These are phyloP conservation scores for Trifolium repens DNA, from an alignment of 306 rosid species.

Conservation along the genomic window DNA sequence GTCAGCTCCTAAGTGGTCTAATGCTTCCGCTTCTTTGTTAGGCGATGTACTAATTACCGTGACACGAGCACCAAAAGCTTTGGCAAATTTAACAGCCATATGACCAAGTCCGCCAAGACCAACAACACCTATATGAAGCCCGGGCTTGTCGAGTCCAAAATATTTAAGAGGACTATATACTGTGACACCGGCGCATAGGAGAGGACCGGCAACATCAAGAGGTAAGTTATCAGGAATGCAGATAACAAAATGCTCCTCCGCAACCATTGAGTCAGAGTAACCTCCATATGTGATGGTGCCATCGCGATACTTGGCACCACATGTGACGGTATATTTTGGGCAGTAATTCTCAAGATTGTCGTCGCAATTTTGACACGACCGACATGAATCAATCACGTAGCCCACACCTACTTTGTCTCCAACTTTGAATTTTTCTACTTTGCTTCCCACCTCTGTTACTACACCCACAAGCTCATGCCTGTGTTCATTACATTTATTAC, in stretches of 20 bases:
- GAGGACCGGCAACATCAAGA: conserved; percentile 62
- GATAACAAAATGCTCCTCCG: conserved; percentile 50
- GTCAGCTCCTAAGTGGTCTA: conserved; percentile 54
- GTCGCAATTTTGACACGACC: conserved; percentile 49
- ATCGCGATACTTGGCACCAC: conserved; percentile 37
- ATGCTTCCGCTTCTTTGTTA: conserved; percentile 54
- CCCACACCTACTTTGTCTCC: conserved; percentile 72
- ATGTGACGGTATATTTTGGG: conserved; percentile 42
- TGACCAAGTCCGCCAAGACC: conserved; percentile 70
- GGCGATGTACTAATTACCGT: conserved; percentile 64
- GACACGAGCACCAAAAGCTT: conserved; percentile 58
- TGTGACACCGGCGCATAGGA: conserved; percentile 66
- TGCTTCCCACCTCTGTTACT: conserved; percentile 45
- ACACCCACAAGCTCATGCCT: conserved; percentile 56
- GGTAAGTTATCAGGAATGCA: conserved; percentile 51
- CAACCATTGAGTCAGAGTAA: conserved; percentile 57
- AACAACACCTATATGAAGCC: conserved; percentile 54
- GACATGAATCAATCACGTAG: conserved; percentile 52
- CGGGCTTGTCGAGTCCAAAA: conserved; percentile 53
- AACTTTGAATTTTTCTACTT: conserved; percentile 52
- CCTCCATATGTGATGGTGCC: conserved; percentile 61
- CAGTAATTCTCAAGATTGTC: conserved; percentile 55
- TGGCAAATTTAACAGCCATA: conserved; percentile 62
- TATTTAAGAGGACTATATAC: conserved; percentile 58
- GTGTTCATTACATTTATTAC: background rate